Base-by-base conservation (phyloP, 1,139 yeast species). In the Yamadazyma dendronema region DNA sequence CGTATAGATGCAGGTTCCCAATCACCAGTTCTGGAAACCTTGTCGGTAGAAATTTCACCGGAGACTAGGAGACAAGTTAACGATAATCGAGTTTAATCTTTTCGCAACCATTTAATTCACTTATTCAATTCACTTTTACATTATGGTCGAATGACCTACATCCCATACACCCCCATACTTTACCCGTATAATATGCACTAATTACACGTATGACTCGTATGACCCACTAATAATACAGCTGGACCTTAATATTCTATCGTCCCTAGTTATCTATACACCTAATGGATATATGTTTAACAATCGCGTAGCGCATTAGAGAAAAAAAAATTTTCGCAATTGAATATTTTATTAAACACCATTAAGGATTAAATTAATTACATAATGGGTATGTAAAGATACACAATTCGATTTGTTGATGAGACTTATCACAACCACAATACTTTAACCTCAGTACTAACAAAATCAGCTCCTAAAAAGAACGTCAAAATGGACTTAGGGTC, bases 401-500 rank as follows among this genome's bases (percentile, higher is more conserved):
- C 12, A 11, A 24, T 8, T 24, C 12, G n/a, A n/a, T n/a, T n/a
- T n/a, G n/a, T n/a, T n/a, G n/a, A n/a, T n/a, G n/a, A n/a, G n/a
- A n/a, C n/a, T n/a, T 22, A 13, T 19, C 21, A 27, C 14, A 11
- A 17, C 9, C 15, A 4, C n/a, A 29, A 5, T 19, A 7, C 11
- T 24, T 13, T 7, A 7, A 11, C 12, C 26, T 17, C 10, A n/a
- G 16, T 40, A 49, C 46, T 42, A 42, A 44, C 48, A 28, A 13
- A 16, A 7, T 39, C 33, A 43, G 47, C 73, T 46, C 72, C 72
- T 46, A 70, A 71, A 54, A 68, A 67, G 50, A 61, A 54, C 45
- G 61, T 65, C 41, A 71, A 69, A 57, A 71, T 71, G 77, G 76
- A 71, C 62, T 66, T 71, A 55, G 73, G 76, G 48, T 63, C 73